A percentile compares a stretch with the other conserved stretches of the same genome.
phyloP scores from a whole-genome alignment of 2,329 filamentous ascomycete genomes.

The Ramularia endophylla region DNA sequence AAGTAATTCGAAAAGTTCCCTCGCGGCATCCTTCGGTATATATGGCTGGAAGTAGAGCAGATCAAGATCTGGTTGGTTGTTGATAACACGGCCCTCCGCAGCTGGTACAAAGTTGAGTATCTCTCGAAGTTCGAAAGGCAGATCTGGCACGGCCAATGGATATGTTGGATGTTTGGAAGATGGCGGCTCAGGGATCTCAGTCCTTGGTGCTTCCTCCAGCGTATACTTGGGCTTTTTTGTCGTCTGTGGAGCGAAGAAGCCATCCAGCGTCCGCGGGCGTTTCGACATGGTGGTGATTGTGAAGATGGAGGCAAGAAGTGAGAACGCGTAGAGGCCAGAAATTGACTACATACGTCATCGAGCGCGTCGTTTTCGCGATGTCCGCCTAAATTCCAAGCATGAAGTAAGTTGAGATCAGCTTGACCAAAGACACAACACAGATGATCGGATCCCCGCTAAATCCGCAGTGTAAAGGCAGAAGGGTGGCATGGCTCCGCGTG shows the following conservation, averaged over 20 bases:
- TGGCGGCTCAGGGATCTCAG: slow-evolving; percentile 1
- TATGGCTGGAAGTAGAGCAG: slow-evolving; percentile 72
- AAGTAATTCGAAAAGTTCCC: slow-evolving; percentile 63
- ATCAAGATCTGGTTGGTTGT: slow-evolving; percentile 64
- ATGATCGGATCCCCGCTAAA: neutral
- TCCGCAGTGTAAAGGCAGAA: too few species aligned
- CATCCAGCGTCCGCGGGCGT: slow-evolving; percentile 60
- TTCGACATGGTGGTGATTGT: slow-evolving; percentile 22
- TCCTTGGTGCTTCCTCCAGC: neutral
- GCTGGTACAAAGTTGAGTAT: slow-evolving; percentile 39
- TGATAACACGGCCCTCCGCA: slow-evolving; percentile 51
- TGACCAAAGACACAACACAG: too few species aligned
- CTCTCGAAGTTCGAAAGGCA: slow-evolving; percentile 41
- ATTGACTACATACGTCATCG: too few species aligned
- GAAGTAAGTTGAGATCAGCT: too few species aligned
- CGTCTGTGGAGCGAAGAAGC: slow-evolving; percentile 57
- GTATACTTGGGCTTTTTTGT: slow-evolving; percentile 35
- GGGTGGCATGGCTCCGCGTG: slow-evolving; percentile 28
- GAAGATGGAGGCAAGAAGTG: neutral
- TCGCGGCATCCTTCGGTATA: slow-evolving; percentile 51
- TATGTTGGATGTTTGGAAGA: slow-evolving; percentile 46
- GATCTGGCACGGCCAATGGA: slow-evolving; percentile 46
- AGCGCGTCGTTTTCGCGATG: slow-evolving; percentile 1
- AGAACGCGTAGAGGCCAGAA: too few species aligned
- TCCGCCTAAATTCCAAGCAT: too few species aligned